Conservation (phyloP, 257 asterid species). For the Leonotis leonurus region DNA sequence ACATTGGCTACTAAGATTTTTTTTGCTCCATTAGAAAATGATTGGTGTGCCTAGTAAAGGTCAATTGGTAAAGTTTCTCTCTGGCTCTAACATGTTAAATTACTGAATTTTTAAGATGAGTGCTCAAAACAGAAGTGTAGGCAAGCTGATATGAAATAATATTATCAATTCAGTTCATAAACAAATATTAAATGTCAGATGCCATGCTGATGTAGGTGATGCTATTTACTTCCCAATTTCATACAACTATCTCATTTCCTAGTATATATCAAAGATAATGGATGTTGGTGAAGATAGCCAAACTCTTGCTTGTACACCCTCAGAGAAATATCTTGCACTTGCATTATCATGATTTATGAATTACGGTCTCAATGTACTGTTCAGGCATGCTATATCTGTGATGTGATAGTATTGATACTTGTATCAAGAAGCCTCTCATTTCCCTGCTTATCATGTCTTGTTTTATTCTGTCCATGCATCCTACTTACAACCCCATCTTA, state of each 20-base stretch:
- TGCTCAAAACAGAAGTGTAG: neutral
- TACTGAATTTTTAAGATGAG: neutral
- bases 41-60: neutral
- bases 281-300: neutral
- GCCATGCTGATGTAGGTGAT: neutral
- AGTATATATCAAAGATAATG: neutral
- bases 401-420: neutral
- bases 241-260: neutral
- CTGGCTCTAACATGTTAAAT: neutral
- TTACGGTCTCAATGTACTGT: neutral
- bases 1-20: constrained; percentile 3
- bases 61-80: neutral
- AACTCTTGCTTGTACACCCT: neutral
- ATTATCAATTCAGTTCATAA: neutral
- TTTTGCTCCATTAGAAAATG: neutral
- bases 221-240: neutral
- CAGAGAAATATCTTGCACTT: neutral
- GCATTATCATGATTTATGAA: neutral
- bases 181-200: neutral
- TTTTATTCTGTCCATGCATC: neutral
- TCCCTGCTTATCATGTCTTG: neutral
- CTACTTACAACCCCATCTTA: constrained; percentile 14
- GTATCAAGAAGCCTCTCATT: neutral
- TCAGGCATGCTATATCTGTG: neutral
- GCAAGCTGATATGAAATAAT: neutral